Percentiles rank a stretch among this genome's conserved stretches.
Evolutionary conservation across 352 stramenopile species (phyloP).

Genomic region (Blastocystis sp.): DNA sequence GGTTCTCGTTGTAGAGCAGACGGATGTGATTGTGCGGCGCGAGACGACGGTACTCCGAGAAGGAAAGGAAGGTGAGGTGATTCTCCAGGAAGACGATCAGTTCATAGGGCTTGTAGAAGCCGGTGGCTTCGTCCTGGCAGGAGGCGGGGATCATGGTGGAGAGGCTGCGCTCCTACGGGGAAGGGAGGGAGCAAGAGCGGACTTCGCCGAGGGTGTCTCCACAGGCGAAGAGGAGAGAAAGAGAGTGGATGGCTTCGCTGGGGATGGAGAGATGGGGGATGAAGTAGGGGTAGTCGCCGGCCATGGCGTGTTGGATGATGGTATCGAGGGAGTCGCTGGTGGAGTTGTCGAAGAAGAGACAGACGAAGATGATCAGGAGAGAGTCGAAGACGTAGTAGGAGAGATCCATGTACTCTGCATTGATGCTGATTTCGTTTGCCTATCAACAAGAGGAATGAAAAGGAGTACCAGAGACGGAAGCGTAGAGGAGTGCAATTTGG

Average conservation of each 20-base stretch:
- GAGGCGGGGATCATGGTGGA: not conserved
- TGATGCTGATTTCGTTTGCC: slow-evolving; percentile 1
- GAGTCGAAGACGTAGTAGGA: slow-evolving; percentile 44
- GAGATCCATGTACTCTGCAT: slow-evolving; percentile 8
- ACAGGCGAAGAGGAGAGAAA: slow-evolving; percentile 6
- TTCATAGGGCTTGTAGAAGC: slow-evolving; percentile 20
- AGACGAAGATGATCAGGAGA: slow-evolving; percentile 49
- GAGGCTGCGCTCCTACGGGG: not conserved
- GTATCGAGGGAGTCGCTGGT: not conserved
- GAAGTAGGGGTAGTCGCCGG: slow-evolving; percentile 39
- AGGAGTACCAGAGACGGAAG: not conserved
- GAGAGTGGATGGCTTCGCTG: not conserved
- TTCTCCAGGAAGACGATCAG: slow-evolving; percentile 43
- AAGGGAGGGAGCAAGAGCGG: no score
- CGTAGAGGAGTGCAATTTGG: not conserved
- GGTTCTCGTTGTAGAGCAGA: not conserved
- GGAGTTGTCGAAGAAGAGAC: not conserved
- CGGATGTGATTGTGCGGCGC: not conserved
- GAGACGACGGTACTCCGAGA: not conserved
- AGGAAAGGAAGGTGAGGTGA: not conserved
- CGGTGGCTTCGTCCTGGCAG: not conserved
- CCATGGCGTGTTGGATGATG: not conserved
- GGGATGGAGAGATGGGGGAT: not conserved
- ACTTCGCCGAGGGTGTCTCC: slow-evolving; percentile 1
- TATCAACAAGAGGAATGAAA: not conserved